phyloP scores from a whole-genome alignment of 2,329 filamentous ascomycete genomes.

The Fusarium subtropicale region DNA sequence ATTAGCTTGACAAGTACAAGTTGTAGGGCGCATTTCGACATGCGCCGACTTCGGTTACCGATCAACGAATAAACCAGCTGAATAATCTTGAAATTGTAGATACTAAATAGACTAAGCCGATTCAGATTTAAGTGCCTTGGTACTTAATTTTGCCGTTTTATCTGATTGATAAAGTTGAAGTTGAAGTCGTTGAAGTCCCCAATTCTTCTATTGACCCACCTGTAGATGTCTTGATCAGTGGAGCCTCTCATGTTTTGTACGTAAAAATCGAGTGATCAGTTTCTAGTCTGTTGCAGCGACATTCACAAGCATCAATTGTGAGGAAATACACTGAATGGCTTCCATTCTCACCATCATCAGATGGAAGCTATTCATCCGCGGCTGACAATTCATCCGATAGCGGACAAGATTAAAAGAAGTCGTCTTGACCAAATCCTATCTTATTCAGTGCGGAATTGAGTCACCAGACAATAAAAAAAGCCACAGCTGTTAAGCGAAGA shows the following conservation, averaged over 20 bases:
- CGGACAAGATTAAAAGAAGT: neutral
- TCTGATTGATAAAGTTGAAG: conserved; percentile 13
- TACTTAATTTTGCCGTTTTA: neutral
- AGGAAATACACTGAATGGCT: neutral
- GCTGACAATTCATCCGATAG: conserved; percentile 20
- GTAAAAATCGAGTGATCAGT: conserved; percentile 31
- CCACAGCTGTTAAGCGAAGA: conserved; percentile 27
- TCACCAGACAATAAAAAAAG: conserved; percentile 32
- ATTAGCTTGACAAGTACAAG: conserved; percentile 40
- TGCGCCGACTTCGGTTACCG: conserved; percentile 22
- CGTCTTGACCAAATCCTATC: neutral
- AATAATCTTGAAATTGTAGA: neutral
- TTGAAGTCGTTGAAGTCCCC: neutral
- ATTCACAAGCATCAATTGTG: neutral
- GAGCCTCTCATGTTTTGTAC: conserved; percentile 25
- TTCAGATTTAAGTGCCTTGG: neutral
- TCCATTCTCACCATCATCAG: neutral
- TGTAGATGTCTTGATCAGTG: conserved; percentile 23
- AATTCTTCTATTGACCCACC: conserved; percentile 25
- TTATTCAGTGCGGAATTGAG: conserved; percentile 7
- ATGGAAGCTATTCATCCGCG: neutral
- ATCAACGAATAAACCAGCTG: neutral
- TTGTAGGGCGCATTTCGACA: conserved; percentile 36
- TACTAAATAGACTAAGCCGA: neutral
- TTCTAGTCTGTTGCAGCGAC: neutral